A percentile compares a stretch with the other conserved stretches of the same genome.
These are phyloP conservation scores for Talaromyces liani DNA, from an alignment of 495 filamentous ascomycete genomes.

Conservation along the genomic window DNA sequence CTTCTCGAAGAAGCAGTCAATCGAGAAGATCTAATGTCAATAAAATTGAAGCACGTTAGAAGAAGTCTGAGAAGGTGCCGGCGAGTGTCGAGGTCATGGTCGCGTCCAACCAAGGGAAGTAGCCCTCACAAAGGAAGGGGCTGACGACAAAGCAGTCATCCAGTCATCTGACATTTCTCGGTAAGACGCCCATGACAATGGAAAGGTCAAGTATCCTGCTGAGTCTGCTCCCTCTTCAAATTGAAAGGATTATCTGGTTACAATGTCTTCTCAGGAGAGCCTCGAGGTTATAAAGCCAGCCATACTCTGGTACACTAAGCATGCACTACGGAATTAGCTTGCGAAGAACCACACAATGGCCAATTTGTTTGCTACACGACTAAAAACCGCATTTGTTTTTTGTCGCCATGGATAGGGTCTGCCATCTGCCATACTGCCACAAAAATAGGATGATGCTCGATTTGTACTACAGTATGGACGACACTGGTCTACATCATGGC, in stretches of 20 bases:
- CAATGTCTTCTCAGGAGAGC: not conserved
- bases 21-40: not conserved
- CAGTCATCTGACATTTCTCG: not conserved
- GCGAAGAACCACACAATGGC: not conserved
- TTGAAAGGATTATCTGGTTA: not conserved
- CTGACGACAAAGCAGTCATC: not conserved
- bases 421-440: too few relatives aligned
- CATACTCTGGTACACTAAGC: constrained; percentile 5
- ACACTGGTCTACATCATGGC: not conserved
- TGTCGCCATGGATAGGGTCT: not conserved
- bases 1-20: not conserved
- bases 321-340: constrained; percentile 2
- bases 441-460: not conserved
- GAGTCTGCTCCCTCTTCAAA: not conserved
- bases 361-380: not conserved
- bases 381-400: not conserved
- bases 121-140: not conserved
- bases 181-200: not conserved
- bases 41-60: not conserved
- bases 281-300: not conserved
- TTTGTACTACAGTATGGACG: not conserved
- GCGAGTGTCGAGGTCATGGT: not conserved
- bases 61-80: not conserved
- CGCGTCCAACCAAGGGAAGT: not conserved
- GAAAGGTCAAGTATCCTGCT: not conserved